Percentiles rank a stretch among this genome's conserved stretches.
Conservation (phyloP, 768 basidiomycete genomes). For the Rhodosporidiobolus odoratus region DNA sequence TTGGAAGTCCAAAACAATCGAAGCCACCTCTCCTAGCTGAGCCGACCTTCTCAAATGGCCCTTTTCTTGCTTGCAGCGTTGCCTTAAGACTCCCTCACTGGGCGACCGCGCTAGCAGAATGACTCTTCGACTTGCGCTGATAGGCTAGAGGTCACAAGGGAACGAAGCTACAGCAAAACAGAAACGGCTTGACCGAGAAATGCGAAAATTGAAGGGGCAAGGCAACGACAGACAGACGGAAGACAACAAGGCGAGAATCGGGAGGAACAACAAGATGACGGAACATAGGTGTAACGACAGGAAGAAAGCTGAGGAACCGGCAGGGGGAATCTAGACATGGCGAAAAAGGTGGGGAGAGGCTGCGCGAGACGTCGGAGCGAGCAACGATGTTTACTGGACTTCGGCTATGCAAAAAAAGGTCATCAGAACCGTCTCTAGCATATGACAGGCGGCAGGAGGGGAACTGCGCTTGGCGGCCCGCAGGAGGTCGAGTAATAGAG, state of each 20-base stretch:
- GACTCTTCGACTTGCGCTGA: too few species aligned
- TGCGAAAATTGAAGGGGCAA: background rate
- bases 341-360: background rate
- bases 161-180: background rate
- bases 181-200: background rate
- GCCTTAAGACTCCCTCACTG: too few species aligned
- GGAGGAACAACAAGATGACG: background rate
- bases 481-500: background rate
- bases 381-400: background rate
- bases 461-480: background rate
- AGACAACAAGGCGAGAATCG: too few species aligned
- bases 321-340: background rate
- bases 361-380: background rate
- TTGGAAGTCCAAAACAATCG: too few species aligned
- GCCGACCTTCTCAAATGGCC: too few species aligned
- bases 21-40: too few species aligned
- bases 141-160: too few species aligned
- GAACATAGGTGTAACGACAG: too few species aligned
- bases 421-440: too few species aligned
- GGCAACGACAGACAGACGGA: background rate
- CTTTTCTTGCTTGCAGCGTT: too few species aligned
- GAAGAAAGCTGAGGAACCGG: too few species aligned
- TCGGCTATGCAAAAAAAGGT: background rate
- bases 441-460: background rate
- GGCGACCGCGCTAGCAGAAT: too few species aligned